Evolutionary conservation across 2,329 filamentous ascomycete species (phyloP), one percentile per base, ranked within the genome.

Genomic region (Fusarium sp.): DNA sequence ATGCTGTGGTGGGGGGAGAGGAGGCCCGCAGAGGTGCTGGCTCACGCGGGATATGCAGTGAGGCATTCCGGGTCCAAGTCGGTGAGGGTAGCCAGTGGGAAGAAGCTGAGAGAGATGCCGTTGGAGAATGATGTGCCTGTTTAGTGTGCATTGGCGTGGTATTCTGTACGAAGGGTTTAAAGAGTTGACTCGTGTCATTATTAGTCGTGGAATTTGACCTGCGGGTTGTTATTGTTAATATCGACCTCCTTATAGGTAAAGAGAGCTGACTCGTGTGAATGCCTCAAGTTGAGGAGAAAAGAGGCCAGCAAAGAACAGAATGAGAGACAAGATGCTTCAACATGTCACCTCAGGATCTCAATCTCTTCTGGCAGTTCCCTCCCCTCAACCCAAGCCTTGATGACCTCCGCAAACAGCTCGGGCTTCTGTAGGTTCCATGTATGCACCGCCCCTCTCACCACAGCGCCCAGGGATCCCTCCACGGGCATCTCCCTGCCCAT

Each of bases 361-460:
- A 77, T 67, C 6, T 59, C 74, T 7, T 59, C 56, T 7, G 79
- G 78, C 55, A 81, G 54, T 23, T 61, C 54, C 23, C 56, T 54
- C 18, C 67, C 68, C 34, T 76, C 70, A 9, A 80, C 63, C 80
- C 81, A 83, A 4, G 79, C 78, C 63, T 69, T 73, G 10, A 82
- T 71, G 2, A 73, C 78, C 34, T 73, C 69, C 1, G 79, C 78
- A 67, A 82, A 83, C 6, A 82, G 51, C 42, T 77, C 66, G 1
- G 81, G 81, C 31, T 78, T 71, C 61, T 82, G 81, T 63, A 82
- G 61, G 61, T 82, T 78, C 81, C 81, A 82, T 36, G 76, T 75
- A 69, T 82, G 80, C 27, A 79, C 73, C 14, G 80, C 81, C 18
- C 76, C 74, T 27, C 60, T 73, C 6, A 82, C 74, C 9, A 81